Conservation (phyloP, 352 stramenopile species). For the Globisporangium nagaii region DNA sequence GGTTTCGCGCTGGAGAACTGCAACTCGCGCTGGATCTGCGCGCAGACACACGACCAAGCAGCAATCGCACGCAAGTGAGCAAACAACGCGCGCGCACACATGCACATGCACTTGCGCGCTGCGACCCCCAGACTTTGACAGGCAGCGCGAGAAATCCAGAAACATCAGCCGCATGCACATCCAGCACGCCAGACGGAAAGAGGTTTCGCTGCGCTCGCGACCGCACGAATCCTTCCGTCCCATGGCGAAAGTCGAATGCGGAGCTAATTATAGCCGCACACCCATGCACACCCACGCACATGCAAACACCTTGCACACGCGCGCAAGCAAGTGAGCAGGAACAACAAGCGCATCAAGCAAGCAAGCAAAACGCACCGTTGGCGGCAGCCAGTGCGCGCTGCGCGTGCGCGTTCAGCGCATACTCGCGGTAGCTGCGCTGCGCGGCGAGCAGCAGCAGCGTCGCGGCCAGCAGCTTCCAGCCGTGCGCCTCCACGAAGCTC, state of each 20-base stretch:
- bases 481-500: conserved; percentile 36
- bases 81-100: no score
- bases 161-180: conserved; percentile 12
- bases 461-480: conserved; percentile 41
- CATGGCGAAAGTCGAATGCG: not conserved
- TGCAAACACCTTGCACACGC: conserved; percentile 11
- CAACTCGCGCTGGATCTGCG: conserved; percentile 49
- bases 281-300: not conserved
- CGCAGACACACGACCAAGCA: conserved; percentile 3
- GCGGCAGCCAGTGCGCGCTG: conserved; percentile 29
- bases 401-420: conserved; percentile 21
- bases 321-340: not conserved
- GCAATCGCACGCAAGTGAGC: conserved; percentile 10
- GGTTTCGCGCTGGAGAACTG: conserved; percentile 48
- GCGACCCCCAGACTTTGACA: no score
- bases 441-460: conserved; percentile 22
- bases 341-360: no score
- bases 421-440: conserved; percentile 23
- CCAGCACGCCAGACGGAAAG: not conserved
- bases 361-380: conserved; percentile 54
- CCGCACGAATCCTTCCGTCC: conserved; percentile 16
- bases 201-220: not conserved
- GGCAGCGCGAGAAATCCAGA: not conserved
- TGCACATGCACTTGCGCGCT: not conserved
- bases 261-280: not conserved